A percentile compares a stretch with the other conserved stretches of the same genome.
These are phyloP conservation scores for Phytophthora ohioensis DNA, from an alignment of 352 stramenopile genomes.

Conservation along the genomic window DNA sequence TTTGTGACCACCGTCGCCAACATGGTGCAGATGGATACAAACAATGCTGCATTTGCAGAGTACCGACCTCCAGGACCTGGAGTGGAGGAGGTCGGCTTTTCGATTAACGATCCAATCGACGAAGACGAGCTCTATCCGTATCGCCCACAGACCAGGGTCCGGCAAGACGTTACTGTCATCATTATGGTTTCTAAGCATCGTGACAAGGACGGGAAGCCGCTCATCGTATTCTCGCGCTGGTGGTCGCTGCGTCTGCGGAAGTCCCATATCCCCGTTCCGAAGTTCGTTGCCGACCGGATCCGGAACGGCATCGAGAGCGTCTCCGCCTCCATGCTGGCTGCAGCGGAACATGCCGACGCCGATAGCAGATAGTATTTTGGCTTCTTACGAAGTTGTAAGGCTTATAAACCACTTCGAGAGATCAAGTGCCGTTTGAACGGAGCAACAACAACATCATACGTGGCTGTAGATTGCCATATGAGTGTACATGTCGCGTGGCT, in stretches of 20 bases:
- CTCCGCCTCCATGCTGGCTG: slow-evolving; percentile 33
- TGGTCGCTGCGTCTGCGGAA: slow-evolving; percentile 36
- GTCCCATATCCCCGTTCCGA: slow-evolving; percentile 36
- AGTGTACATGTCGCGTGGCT: too few species aligned
- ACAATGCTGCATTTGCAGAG: slow-evolving; percentile 45
- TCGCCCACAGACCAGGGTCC: slow-evolving; percentile 29
- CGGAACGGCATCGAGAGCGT: slow-evolving; percentile 38
- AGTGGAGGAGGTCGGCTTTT: slow-evolving; percentile 39
- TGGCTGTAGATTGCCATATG: too few species aligned
- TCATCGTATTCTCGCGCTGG: slow-evolving; percentile 44
- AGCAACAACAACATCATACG: neutral
- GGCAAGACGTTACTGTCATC: slow-evolving; percentile 46
- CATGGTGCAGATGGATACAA: slow-evolving; percentile 47
- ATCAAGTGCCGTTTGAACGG: too few species aligned
- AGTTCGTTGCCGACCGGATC: slow-evolving; percentile 29
- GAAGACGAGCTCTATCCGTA: slow-evolving; percentile 65
- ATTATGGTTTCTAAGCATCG: slow-evolving; percentile 25
- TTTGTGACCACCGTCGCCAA: slow-evolving; percentile 37
- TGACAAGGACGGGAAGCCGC: slow-evolving; percentile 26
- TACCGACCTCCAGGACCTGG: slow-evolving; percentile 22
- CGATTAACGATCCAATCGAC: slow-evolving; percentile 52
- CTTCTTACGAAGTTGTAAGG: neutral
- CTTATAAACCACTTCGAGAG: neutral
- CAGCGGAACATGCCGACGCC: slow-evolving; percentile 19
- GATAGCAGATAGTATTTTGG: neutral